Evolutionary conservation across 331 rosid genomes (phyloP).

Genomic region (Saraca asoca): DNA sequence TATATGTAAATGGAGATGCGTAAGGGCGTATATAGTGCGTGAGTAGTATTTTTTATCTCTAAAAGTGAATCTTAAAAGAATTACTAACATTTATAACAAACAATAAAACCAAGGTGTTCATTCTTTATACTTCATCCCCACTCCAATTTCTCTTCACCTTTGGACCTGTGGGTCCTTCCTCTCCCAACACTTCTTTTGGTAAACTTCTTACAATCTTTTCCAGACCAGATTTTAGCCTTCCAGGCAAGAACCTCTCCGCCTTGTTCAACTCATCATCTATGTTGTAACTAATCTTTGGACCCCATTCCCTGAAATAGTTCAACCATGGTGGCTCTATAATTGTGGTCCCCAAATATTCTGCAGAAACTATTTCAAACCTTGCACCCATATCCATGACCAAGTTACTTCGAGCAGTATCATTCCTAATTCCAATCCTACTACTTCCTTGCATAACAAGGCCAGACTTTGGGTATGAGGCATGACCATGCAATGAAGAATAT

Average conservation of each 20-base stretch:
- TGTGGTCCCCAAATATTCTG: constrained; percentile 37
- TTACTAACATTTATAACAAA: no score
- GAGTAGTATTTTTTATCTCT: no score
- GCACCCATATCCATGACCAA: constrained; percentile 35
- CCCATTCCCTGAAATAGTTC: constrained; percentile 53
- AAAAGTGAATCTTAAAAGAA: no score
- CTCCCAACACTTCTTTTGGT: constrained; percentile 54
- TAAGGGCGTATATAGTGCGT: no score
- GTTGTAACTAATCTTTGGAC: constrained; percentile 45
- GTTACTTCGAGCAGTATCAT: constrained; percentile 45
- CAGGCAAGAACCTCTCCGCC: constrained; percentile 41
- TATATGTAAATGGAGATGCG: no score
- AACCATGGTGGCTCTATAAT: constrained; percentile 51
- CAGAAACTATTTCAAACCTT: constrained; percentile 33
- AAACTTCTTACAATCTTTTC: constrained; percentile 27
- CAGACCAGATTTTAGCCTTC: constrained; percentile 36
- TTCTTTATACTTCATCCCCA: constrained; percentile 41
- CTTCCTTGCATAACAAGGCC: constrained; percentile 53
- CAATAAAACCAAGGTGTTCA: background rate
- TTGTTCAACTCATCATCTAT: constrained; percentile 32
- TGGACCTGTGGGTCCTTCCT: constrained; percentile 65
- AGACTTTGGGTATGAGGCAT: constrained; percentile 48
- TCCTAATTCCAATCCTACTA: constrained; percentile 45
- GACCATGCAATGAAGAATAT: constrained; percentile 51
- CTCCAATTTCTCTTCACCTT: constrained; percentile 50